phyloP scores from a whole-genome alignment of 139 green algal genomes.

The Volvox africanus region DNA sequence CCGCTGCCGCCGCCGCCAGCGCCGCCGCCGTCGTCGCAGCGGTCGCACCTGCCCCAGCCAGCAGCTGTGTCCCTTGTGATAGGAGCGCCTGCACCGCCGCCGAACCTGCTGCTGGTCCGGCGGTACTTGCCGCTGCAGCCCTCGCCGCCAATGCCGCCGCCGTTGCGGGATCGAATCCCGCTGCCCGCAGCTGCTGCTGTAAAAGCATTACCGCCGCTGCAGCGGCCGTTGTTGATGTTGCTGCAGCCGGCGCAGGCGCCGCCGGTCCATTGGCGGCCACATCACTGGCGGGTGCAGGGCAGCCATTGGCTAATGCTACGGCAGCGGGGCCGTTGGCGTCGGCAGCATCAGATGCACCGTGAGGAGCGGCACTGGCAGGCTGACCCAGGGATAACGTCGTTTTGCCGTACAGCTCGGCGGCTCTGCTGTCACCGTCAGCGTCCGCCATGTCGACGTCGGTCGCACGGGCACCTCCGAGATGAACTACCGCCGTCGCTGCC shows the following conservation, averaged over 20 bases:
- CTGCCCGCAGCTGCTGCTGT: slow-evolving; percentile 2
- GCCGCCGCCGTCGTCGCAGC: neutral
- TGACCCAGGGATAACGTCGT: neutral
- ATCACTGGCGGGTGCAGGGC: neutral
- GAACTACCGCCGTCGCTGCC: neutral
- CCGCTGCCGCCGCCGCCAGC: neutral
- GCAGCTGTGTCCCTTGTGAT: neutral
- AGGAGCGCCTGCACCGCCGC: slow-evolving; percentile 1
- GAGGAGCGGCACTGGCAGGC: neutral
- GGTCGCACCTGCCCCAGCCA: neutral
- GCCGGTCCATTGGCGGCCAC: neutral
- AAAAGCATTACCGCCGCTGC: neutral
- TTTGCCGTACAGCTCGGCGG: neutral
- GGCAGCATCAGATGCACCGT: neutral
- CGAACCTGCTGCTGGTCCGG: neutral
- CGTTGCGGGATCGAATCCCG: neutral
- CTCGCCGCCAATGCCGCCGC: neutral
- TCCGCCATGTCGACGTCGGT: slow-evolving; percentile 11
- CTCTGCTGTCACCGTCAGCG: neutral
- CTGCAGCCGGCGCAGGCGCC: neutral
- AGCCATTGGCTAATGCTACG: neutral
- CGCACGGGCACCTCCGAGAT: neutral
- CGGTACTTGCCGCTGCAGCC: neutral
- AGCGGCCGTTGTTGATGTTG: neutral
- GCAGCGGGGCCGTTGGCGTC: neutral